Percentiles rank a stretch among this genome's conserved stretches.
These are phyloP conservation scores for Blastocystis sp. DNA, from an alignment of 352 stramenopile genomes.

Conservation along the genomic window DNA sequence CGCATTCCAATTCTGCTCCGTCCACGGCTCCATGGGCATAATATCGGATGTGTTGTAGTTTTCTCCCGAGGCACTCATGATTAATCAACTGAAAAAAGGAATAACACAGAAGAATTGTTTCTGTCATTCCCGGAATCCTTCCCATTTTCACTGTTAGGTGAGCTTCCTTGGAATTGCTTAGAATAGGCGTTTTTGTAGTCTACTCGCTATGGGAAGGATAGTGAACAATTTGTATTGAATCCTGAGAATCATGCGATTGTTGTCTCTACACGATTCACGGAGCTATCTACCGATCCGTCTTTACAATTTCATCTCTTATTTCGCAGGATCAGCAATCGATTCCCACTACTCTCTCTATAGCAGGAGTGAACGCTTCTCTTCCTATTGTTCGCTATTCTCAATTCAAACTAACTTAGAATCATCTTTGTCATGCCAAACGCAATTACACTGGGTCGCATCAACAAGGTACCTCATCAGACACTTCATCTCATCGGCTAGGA, in stretches of 20 bases:
- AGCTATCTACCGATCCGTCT: neutral
- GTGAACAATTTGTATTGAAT: neutral
- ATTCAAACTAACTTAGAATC: too few species aligned
- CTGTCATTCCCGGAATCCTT: neutral
- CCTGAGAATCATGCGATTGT: neutral
- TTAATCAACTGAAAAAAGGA: neutral
- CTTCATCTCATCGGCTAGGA: neutral
- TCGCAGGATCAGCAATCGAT: neutral
- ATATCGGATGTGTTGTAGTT: neutral
- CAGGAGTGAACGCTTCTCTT: neutral
- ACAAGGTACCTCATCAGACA: neutral
- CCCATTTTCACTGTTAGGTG: neutral
- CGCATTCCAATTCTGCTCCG: constrained; percentile 17
- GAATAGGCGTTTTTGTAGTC: too few species aligned
- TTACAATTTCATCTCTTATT: too few species aligned
- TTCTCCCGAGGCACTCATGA: neutral
- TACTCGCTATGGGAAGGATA: too few species aligned
- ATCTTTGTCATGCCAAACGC: neutral
- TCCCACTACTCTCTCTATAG: neutral
- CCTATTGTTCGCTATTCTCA: neutral
- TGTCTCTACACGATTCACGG: neutral
- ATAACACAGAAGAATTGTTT: neutral
- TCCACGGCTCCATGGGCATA: neutral
- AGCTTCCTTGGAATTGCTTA: too few species aligned
- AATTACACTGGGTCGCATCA: constrained; percentile 37